phyloP scores from a whole-genome alignment of 2,329 filamentous ascomycete species.

The Plenodomus biglobosus region DNA sequence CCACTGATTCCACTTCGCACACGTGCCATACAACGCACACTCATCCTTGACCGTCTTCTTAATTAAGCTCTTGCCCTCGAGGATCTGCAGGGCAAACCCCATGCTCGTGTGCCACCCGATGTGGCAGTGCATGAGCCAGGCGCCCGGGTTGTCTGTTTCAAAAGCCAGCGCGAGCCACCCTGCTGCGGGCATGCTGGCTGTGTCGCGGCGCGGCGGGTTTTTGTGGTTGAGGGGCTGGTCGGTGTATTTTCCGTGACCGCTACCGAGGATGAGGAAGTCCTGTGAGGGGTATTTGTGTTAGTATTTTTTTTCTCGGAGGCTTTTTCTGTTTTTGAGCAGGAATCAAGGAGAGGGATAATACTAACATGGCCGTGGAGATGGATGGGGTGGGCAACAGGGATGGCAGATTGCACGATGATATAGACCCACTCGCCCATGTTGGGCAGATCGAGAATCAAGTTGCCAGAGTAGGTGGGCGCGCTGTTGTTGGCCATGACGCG shows the following conservation, averaged over 20 bases:
- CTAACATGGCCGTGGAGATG: conserved; percentile 49
- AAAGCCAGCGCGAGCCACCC: conserved; percentile 67
- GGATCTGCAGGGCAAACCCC: conserved; percentile 53
- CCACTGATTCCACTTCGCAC: conserved; percentile 27
- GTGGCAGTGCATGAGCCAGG: conserved; percentile 70
- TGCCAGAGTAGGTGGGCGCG: conserved; percentile 33
- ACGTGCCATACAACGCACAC: conserved; percentile 20
- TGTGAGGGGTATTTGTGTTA: conserved; percentile 52
- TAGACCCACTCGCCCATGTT: conserved; percentile 43
- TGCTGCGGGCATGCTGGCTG: conserved; percentile 63
- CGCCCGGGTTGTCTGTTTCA: conserved; percentile 65
- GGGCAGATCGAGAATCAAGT: conserved; percentile 37
- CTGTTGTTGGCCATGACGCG: conserved; percentile 37
- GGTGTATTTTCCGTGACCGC: conserved; percentile 27
- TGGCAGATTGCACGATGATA: conserved; percentile 41
- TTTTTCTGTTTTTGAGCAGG: too few relatives aligned
- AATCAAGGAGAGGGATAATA: conserved; percentile 52
- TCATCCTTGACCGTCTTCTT: conserved; percentile 14
- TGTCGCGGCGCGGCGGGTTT: conserved; percentile 65
- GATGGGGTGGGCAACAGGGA: conserved; percentile 37
- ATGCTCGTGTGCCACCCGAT: conserved; percentile 60
- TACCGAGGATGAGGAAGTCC: conserved; percentile 65
- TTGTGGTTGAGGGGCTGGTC: conserved; percentile 27
- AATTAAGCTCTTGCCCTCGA: conserved; percentile 41
- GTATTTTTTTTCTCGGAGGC: too few relatives aligned